Conservation (phyloP, 1,284 basidiomycete species). For the Cryptococcus jaspeensis region DNA sequence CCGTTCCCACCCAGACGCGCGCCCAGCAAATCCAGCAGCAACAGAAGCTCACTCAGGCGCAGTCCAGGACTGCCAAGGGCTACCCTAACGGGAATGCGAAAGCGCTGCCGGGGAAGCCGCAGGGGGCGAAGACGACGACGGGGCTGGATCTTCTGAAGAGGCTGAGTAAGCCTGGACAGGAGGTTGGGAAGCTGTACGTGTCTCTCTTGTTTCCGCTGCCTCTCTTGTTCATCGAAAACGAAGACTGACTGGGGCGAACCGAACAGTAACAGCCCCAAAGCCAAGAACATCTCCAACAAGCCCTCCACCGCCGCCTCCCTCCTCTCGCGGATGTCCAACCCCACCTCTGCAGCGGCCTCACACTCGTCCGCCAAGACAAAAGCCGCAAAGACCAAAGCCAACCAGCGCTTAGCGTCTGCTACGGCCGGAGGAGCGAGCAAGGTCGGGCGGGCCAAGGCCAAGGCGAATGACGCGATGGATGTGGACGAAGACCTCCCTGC, state of each 20-base stretch:
- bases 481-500: slow-evolving; percentile 22
- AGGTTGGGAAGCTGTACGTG: neutral
- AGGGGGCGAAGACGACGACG: slow-evolving; percentile 1
- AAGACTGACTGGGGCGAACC: no score
- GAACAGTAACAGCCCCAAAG: no score
- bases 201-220: no score
- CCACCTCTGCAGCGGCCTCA: slow-evolving; percentile 6
- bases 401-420: slow-evolving; percentile 5
- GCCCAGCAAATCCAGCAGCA: slow-evolving; percentile 5
- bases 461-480: slow-evolving; percentile 32
- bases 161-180: slow-evolving; percentile 30
- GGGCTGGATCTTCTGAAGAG: slow-evolving; percentile 37
- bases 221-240: no score
- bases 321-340: slow-evolving; percentile 25
- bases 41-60: neutral
- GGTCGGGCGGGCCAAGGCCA: slow-evolving; percentile 36
- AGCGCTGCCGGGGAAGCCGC: slow-evolving; percentile 1
- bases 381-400: slow-evolving; percentile 4
- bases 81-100: slow-evolving; percentile 22
- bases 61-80: slow-evolving; percentile 9
- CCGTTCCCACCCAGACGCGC: slow-evolving; percentile 3
- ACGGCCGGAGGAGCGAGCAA: slow-evolving; percentile 15
- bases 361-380: slow-evolving; percentile 19
- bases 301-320: slow-evolving; percentile 30
- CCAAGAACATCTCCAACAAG: slow-evolving; percentile 24